These are phyloP conservation scores for Tolypocladium tundrense DNA, from an alignment of 2,329 filamentous ascomycete species.

Conservation along the genomic window DNA sequence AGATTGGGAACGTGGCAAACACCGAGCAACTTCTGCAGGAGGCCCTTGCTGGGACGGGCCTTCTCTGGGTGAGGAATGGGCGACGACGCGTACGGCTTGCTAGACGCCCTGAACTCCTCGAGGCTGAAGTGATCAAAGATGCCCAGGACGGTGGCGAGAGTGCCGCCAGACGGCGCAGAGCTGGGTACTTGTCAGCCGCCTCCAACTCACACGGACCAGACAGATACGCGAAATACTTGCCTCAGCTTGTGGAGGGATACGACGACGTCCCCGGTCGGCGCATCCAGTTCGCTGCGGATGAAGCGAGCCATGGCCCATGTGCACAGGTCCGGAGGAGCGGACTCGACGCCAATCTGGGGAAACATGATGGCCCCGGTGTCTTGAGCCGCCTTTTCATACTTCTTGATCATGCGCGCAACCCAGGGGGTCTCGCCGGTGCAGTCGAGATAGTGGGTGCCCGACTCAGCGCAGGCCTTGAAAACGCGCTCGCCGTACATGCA, in stretches of 20 bases:
- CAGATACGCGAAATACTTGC: slow-evolving; percentile 14
- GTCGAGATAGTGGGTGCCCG: slow-evolving; percentile 55
- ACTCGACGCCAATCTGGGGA: slow-evolving; percentile 53
- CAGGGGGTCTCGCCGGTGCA: slow-evolving; percentile 51
- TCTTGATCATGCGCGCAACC: slow-evolving; percentile 48
- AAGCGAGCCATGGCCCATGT: slow-evolving; percentile 42
- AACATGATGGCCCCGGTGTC: slow-evolving; percentile 47
- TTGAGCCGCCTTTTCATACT: slow-evolving; percentile 44
- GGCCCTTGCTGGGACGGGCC: slow-evolving; percentile 14
- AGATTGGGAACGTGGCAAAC: slow-evolving; percentile 37
- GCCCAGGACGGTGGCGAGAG: slow-evolving; percentile 55
- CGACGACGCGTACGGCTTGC: slow-evolving; percentile 45
- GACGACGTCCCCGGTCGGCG: slow-evolving; percentile 41
- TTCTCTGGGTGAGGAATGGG: slow-evolving; percentile 37
- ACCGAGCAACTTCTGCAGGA: slow-evolving; percentile 39
- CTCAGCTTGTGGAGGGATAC: slow-evolving; percentile 35
- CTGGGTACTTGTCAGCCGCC: slow-evolving; percentile 4
- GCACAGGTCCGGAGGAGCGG: slow-evolving; percentile 49
- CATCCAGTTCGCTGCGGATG: slow-evolving; percentile 38
- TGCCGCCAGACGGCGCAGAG: slow-evolving; percentile 49
- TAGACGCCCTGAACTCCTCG: slow-evolving; percentile 33
- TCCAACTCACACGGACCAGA: neutral
- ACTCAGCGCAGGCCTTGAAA: slow-evolving; percentile 51
- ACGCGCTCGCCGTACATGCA: slow-evolving; percentile 44
- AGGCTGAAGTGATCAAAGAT: slow-evolving; percentile 43